These are phyloP conservation scores for Royoungia palumana DNA, from an alignment of 768 basidiomycete genomes.

Conservation along the genomic window DNA sequence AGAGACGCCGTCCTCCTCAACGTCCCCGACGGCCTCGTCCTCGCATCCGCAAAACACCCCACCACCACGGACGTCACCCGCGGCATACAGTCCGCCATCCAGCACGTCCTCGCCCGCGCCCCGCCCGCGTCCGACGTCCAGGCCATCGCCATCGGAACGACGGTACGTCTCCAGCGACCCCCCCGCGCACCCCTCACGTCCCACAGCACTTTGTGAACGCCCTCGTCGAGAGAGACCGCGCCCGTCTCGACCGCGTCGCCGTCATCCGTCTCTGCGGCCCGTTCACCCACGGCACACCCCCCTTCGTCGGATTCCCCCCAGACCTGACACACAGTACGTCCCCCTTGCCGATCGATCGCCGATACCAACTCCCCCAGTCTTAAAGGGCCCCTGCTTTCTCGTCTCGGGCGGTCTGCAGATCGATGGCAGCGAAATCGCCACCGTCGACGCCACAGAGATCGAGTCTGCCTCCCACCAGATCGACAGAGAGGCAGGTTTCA, in stretches of 20 bases:
- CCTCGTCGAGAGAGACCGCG: conserved; percentile 52
- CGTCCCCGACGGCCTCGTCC: conserved; percentile 12
- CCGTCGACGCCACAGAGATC: conserved; percentile 43
- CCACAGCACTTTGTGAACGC: conserved; percentile 54
- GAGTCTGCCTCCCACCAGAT: conserved; percentile 42
- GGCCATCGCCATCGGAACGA: conserved; percentile 60
- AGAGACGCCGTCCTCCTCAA: conserved; percentile 35
- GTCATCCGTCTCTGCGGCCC: conserved; percentile 62
- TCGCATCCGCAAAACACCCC: conserved; percentile 41
- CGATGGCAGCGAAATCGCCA: conserved; percentile 43
- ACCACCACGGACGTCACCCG: conserved; percentile 57
- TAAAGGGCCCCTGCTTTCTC: conserved; percentile 32
- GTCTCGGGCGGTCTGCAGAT: conserved; percentile 44
- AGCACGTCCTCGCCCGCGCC: conserved; percentile 40
- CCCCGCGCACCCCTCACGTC: background rate
- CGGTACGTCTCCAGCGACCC: conserved; percentile 30
- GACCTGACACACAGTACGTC: conserved; percentile 30
- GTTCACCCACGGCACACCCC: conserved; percentile 55
- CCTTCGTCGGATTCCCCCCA: conserved; percentile 50
- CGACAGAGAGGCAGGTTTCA: conserved; percentile 22
- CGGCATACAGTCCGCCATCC: conserved; percentile 55
- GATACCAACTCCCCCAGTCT: conserved; percentile 11
- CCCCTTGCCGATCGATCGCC: conserved; percentile 8
- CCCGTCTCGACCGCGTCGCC: conserved; percentile 55
- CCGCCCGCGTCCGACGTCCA: conserved; percentile 38